These are phyloP conservation scores for Cystobasidium slooffiae DNA, from an alignment of 1,284 basidiomycete species.

Conservation along the genomic window DNA sequence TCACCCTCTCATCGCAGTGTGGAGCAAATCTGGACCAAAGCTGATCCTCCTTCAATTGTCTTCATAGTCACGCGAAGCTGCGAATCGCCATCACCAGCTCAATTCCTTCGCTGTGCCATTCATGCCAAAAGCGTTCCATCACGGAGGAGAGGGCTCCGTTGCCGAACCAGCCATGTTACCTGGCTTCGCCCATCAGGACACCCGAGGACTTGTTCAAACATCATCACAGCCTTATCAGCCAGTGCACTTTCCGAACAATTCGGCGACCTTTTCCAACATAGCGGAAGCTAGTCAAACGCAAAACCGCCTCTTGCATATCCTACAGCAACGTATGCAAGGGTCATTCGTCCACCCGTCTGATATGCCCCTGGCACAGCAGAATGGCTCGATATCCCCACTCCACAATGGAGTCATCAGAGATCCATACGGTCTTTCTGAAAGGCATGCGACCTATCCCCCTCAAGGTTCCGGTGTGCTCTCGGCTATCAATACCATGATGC, in stretches of 20 bases:
- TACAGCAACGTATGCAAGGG: constrained; percentile 13
- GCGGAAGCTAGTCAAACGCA: constrained; percentile 9
- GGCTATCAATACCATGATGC: constrained; percentile 32
- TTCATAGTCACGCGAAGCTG: background rate
- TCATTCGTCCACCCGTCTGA: too few relatives aligned
- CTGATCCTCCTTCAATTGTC: background rate
- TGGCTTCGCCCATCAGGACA: too few relatives aligned
- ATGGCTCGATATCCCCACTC: too few relatives aligned
- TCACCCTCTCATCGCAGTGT: background rate
- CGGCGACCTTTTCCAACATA: constrained; percentile 1
- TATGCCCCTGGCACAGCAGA: background rate
- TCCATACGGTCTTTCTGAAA: background rate
- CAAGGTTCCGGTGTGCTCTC: background rate
- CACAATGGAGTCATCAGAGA: too few relatives aligned
- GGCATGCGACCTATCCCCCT: background rate
- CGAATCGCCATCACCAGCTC: background rate
- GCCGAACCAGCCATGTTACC: too few relatives aligned
- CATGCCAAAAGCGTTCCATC: background rate
- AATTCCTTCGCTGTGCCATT: constrained; percentile 5
- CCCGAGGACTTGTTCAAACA: too few relatives aligned
- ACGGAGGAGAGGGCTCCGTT: too few relatives aligned
- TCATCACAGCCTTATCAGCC: background rate
- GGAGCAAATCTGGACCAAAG: background rate
- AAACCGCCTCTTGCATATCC: constrained; percentile 4
- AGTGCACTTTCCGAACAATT: background rate